Percentiles rank a stretch among this genome's conserved stretches.
phyloP scores from a whole-genome alignment of 495 filamentous ascomycete genomes.

The Annulohypoxylon bovei region DNA sequence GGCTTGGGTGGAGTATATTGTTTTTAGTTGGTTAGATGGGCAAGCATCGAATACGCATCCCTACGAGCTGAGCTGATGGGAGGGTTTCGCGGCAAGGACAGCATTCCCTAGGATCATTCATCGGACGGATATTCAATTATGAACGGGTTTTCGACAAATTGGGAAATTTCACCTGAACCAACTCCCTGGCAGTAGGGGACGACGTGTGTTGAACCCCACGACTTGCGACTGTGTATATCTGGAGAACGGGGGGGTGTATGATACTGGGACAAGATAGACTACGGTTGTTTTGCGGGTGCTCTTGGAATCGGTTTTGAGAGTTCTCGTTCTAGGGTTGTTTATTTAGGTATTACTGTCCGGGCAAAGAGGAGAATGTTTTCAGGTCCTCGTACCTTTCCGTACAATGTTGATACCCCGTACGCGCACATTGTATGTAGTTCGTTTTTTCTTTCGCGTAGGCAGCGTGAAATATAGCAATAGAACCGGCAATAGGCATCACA shows the following conservation, averaged over 20 bases:
- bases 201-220: background rate
- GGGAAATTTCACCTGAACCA: background rate
- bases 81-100: background rate
- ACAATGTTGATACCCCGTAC: constrained; percentile 21
- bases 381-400: background rate
- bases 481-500: background rate
- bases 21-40: constrained; percentile 9
- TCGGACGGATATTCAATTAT: background rate
- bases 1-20: background rate
- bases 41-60: constrained; percentile 20
- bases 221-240: constrained; percentile 8
- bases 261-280: constrained; percentile 12
- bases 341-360: constrained; percentile 6
- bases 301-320: background rate
- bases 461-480: constrained; percentile 12
- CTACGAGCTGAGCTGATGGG: constrained; percentile 7
- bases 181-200: background rate
- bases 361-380: background rate
- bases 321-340: background rate
- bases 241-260: constrained; percentile 15
- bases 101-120: background rate
- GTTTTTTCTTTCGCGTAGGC: background rate
- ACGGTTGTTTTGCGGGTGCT: background rate
- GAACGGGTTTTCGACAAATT: background rate
- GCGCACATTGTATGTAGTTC: constrained; percentile 2